A percentile compares a stretch with the other conserved stretches of the same genome.
Conservation (phyloP, 2,329 filamentous ascomycete species). For the Pseudogymnoascus sp. region DNA sequence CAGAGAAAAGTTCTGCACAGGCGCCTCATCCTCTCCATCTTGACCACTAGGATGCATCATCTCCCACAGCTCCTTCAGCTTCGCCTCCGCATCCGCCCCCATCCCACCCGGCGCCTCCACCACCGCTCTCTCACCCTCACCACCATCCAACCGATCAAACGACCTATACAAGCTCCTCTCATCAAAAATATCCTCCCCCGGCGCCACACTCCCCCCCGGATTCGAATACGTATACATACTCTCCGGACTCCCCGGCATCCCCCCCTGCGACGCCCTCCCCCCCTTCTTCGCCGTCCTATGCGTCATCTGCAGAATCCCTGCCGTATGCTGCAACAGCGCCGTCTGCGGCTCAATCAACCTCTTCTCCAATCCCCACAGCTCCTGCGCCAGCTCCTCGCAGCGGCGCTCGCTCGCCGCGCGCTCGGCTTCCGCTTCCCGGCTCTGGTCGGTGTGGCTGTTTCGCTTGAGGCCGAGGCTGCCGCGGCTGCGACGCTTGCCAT, state of each 20-base stretch:
- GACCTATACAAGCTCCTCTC: slow-evolving; percentile 67
- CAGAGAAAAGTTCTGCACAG: slow-evolving; percentile 60
- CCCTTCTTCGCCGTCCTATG: slow-evolving; percentile 59
- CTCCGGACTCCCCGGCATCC: slow-evolving; percentile 67
- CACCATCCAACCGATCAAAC: slow-evolving; percentile 56
- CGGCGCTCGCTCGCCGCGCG: slow-evolving; percentile 66
- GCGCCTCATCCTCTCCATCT: slow-evolving; percentile 48
- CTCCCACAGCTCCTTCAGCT: slow-evolving; percentile 45
- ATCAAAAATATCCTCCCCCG: slow-evolving; percentile 62
- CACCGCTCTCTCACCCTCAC: slow-evolving; percentile 15
- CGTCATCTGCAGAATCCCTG: slow-evolving; percentile 83
- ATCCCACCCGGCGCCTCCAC: slow-evolving; percentile 22
- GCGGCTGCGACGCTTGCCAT: slow-evolving; percentile 42
- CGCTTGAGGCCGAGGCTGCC: slow-evolving; percentile 40
- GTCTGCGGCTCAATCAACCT: slow-evolving; percentile 66
- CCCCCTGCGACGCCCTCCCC: slow-evolving; percentile 33
- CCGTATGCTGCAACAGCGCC: slow-evolving; percentile 79
- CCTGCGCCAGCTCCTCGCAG: slow-evolving; percentile 76
- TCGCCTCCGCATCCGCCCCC: slow-evolving; percentile 48
- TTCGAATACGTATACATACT: slow-evolving; percentile 66
- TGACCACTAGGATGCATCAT: slow-evolving; percentile 44
- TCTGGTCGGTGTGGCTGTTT: slow-evolving; percentile 31
- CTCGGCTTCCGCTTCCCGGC: slow-evolving; percentile 62
- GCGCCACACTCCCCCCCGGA: slow-evolving; percentile 51
- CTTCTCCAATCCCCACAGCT: slow-evolving; percentile 74